Evolutionary conservation across 1,284 basidiomycete species (phyloP).

Genomic region (Leccinum huronense): DNA sequence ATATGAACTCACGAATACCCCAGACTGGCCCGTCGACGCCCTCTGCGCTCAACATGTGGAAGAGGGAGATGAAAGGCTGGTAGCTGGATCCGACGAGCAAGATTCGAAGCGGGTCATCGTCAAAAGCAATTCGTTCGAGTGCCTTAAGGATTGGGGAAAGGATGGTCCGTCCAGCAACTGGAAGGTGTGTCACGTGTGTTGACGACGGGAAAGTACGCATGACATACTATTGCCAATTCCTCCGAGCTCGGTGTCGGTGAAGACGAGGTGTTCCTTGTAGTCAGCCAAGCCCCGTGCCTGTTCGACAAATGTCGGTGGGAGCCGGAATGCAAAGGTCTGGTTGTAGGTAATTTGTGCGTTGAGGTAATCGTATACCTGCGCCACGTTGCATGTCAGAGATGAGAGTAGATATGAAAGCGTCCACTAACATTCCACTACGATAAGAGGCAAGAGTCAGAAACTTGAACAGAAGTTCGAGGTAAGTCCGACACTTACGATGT

Average conservation of each 20-base stretch:
- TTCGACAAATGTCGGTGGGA: slow-evolving; percentile 65
- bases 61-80: slow-evolving; percentile 84
- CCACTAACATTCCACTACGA: slow-evolving; percentile 60
- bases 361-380: slow-evolving; percentile 72
- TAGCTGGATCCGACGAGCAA: slow-evolving; percentile 75
- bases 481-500: slow-evolving; percentile 50
- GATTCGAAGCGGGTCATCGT: slow-evolving; percentile 73
- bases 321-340: slow-evolving; percentile 68
- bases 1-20: slow-evolving; percentile 57
- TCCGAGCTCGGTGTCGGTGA: slow-evolving; percentile 58
- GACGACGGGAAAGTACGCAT: background rate
- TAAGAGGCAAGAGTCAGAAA: slow-evolving; percentile 8
- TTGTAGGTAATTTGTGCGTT: slow-evolving; percentile 77
- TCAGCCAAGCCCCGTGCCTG: slow-evolving; percentile 69
- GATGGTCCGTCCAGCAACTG: slow-evolving; percentile 77
- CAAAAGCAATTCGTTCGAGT: slow-evolving; percentile 73
- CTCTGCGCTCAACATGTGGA: slow-evolving; percentile 67
- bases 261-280: slow-evolving; percentile 75
- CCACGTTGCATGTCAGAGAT: slow-evolving; percentile 17
- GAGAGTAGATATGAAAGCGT: background rate
- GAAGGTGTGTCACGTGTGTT: slow-evolving; percentile 2
- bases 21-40: slow-evolving; percentile 51
- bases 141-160: slow-evolving; percentile 68
- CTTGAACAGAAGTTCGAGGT: background rate
- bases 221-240: slow-evolving; percentile 74